These are phyloP conservation scores for Psilocybe cubensis DNA, from an alignment of 768 basidiomycete genomes.

Conservation along the genomic window DNA sequence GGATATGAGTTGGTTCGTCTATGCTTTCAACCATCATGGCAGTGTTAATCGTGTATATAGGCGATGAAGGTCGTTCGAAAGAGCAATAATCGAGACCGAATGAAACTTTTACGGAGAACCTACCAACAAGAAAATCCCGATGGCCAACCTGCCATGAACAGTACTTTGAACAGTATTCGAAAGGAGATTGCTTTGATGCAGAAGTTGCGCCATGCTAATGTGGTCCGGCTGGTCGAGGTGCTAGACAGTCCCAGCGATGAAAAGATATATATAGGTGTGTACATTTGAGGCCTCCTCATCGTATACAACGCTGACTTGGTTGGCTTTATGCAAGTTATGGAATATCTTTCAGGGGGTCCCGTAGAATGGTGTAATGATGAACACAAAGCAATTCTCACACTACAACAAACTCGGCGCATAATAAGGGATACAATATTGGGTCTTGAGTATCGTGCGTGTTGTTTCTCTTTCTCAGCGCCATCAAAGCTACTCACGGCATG, in stretches of 20 bases:
- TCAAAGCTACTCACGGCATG: not conserved
- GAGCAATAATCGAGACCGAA: conserved; percentile 66
- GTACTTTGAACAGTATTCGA: conserved; percentile 74
- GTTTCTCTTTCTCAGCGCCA: not conserved
- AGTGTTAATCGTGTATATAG: conserved; percentile 33
- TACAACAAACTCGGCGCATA: conserved; percentile 43
- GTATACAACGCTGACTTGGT: not conserved
- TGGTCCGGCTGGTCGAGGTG: conserved; percentile 84
- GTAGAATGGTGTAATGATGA: conserved; percentile 39
- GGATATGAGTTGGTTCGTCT: conserved; percentile 41
- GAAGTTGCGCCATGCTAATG: conserved; percentile 77
- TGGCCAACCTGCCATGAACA: conserved; percentile 43
- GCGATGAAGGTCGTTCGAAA: conserved; percentile 74
- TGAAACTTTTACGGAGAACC: conserved; percentile 52
- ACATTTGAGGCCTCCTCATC: not conserved
- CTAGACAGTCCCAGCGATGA: conserved; percentile 85
- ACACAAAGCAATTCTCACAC: conserved; percentile 34
- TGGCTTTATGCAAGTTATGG: conserved; percentile 35
- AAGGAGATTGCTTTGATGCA: conserved; percentile 94
- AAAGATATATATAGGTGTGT: conserved; percentile 85
- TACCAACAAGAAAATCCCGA: conserved; percentile 31
- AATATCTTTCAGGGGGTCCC: conserved; percentile 45
- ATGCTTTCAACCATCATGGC: not conserved
- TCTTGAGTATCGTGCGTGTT: conserved; percentile 42
- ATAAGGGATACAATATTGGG: conserved; percentile 46